Evolutionary conservation across 2,329 filamentous ascomycete genomes (phyloP).

Genomic region (Sarocladiaceae sp.): DNA sequence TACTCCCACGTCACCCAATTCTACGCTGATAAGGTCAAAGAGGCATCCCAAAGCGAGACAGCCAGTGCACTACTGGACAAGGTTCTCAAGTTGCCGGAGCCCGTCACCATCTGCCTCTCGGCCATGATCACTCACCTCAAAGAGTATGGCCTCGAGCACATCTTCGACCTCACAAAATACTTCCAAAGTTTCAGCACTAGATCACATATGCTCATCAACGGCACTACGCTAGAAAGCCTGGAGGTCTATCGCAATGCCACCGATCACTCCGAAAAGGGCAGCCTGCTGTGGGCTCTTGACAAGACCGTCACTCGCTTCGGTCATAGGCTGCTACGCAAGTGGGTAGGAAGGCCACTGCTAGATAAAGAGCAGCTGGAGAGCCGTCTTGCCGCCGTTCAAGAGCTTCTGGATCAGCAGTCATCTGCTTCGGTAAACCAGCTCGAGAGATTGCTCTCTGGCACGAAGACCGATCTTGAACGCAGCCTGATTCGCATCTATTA

Average conservation of each 20-base stretch:
- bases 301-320: conserved; percentile 88
- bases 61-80: conserved; percentile 71
- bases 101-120: conserved; percentile 85
- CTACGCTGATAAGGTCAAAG: conserved; percentile 79
- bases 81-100: conserved; percentile 75
- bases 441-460: conserved; percentile 61
- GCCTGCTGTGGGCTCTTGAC: conserved; percentile 91
- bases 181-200: conserved; percentile 92
- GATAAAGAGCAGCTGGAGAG: conserved; percentile 69
- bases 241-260: conserved; percentile 96
- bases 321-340: conserved; percentile 80
- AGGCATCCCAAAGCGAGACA: conserved; percentile 46
- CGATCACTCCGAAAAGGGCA: conserved; percentile 77
- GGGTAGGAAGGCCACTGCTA: conserved; percentile 86
- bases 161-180: conserved; percentile 94
- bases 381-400: conserved; percentile 77
- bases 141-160: conserved; percentile 89
- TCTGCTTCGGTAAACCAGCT: conserved; percentile 66
- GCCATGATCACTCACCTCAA: conserved; percentile 92
- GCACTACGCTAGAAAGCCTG: conserved; percentile 86
- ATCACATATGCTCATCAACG: conserved; percentile 93
- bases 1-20: conserved; percentile 88
- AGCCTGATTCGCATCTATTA: conserved; percentile 95
- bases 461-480: conserved; percentile 81
- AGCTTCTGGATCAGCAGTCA: conserved; percentile 65